Evolutionary conservation across 257 asterid genomes (phyloP).

Genomic region (Solanum pimpinellifolium): DNA sequence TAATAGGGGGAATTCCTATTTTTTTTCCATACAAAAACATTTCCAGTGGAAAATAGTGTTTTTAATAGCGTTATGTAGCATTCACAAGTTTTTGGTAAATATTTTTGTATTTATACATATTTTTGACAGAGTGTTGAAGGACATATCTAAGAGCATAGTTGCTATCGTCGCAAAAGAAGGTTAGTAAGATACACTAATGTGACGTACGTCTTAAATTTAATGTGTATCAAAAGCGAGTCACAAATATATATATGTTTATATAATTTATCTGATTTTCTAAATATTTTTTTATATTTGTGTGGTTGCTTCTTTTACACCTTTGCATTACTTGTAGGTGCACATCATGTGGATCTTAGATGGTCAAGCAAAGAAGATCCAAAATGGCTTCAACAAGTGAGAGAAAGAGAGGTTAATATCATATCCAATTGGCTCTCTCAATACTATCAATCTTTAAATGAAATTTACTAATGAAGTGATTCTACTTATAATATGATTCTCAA

Average conservation of each 20-base stretch:
- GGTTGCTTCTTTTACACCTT: background rate
- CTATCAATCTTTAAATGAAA: constrained; percentile 10
- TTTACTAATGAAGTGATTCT: background rate
- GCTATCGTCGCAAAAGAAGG: constrained; percentile 71
- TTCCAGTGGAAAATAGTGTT: background rate
- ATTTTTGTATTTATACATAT: background rate
- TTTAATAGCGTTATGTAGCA: background rate
- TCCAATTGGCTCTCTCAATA: constrained; percentile 1
- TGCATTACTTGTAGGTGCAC: constrained; percentile 44
- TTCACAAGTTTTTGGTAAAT: background rate
- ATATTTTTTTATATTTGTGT: background rate
- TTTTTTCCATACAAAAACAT: too few species aligned
- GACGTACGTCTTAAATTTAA: background rate
- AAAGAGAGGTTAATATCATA: background rate
- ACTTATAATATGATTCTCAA: background rate
- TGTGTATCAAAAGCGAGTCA: background rate
- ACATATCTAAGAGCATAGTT: constrained; percentile 52
- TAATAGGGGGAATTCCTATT: background rate
- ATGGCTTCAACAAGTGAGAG: constrained; percentile 46
- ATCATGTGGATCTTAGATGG: constrained; percentile 79
- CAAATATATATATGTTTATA: too few species aligned
- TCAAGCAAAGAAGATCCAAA: constrained; percentile 69
- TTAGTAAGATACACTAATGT: background rate
- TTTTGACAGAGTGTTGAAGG: constrained; percentile 57
- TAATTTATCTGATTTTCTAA: too few species aligned